Evolutionary conservation across 768 basidiomycete genomes (phyloP), one percentile per base, ranked within the genome.

Genomic region (Boletus barrowsii): DNA sequence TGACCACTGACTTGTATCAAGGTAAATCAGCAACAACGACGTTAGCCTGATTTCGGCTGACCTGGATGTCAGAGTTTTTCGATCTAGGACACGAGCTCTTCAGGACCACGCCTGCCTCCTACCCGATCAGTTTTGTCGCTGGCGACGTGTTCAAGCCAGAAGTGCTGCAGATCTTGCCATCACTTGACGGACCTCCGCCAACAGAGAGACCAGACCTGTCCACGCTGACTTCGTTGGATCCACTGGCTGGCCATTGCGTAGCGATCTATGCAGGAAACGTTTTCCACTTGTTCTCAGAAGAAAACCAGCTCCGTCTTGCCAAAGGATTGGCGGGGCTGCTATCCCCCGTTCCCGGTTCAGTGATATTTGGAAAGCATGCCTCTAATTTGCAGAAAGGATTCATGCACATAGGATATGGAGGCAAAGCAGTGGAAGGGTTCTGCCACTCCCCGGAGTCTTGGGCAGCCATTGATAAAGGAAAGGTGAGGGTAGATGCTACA

Each of bases 31-130:
- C 11, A 3, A 17, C n/a, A 2, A 9, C 22, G 9, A 7, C 24
- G 14, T 33, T 14, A 14, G 32, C 18, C 15, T 14, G 29, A 22
- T 32, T 3, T 17, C 17, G 20, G 47, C 8, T 42, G 20, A 18
- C 26, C 36, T 22, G 3, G 11, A 24, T 29, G 14, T 30, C 24
- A 85, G 84, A 66, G 4, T 86, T 81, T 56, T 83, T 81, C 79
- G 72, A 79, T 5, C 68, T 79, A 10, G 83, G 84, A 1, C 83
- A 87, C 55, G 76, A 78, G 18, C 71, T 88, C 14, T 88, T 86
- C 73, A 78, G 65, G 48, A 76, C 79, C 3, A 81, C 78, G 0
- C 75, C 78, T 0, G 73, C 76, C 29, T 72, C 77, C 0, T 85
- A 82, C 65, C 80, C 82, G 0, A 56, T 11, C 77, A 65, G 69